Conservation (phyloP, 2,329 filamentous ascomycete genomes). For the Aspergillus quadricinctus region DNA sequence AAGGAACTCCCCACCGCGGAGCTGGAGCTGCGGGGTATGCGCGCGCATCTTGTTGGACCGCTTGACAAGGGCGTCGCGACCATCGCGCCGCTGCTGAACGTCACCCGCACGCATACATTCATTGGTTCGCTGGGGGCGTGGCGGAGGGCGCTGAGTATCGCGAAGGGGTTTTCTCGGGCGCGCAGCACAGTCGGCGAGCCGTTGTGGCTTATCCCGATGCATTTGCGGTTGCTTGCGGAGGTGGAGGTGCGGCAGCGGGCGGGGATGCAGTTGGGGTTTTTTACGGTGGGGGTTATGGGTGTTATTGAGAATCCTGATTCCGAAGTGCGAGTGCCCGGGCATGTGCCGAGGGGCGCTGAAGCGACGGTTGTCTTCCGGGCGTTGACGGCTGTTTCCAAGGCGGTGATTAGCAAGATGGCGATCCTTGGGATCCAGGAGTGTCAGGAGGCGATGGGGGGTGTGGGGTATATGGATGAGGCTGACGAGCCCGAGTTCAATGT, state of each 20-base stretch:
- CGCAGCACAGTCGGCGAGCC: constrained; percentile 34
- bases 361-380: constrained; percentile 24
- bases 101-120: constrained; percentile 51
- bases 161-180: constrained; percentile 38
- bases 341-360: constrained; percentile 10
- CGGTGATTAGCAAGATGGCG: constrained; percentile 32
- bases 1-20: constrained; percentile 68
- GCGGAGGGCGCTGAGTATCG: constrained; percentile 38
- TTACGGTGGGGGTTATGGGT: constrained; percentile 33
- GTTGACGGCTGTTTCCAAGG: constrained; percentile 31
- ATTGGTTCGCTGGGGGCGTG: constrained; percentile 34
- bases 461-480: constrained; percentile 37
- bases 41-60: constrained; percentile 62
- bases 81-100: constrained; percentile 64
- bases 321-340: constrained; percentile 9
- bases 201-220: constrained; percentile 39
- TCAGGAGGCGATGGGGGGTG: constrained; percentile 36
- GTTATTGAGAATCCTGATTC: constrained; percentile 22
- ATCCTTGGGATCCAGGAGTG: constrained; percentile 33
- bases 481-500: constrained; percentile 61
- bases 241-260: constrained; percentile 37
- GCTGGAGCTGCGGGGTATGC: constrained; percentile 60
- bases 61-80: constrained; percentile 64
- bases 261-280: constrained; percentile 34
- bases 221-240: constrained; percentile 36